Percentiles rank a stretch among this genome's conserved stretches.
Conservation (phyloP, 768 basidiomycete genomes). For the Mycena capillaripes region DNA sequence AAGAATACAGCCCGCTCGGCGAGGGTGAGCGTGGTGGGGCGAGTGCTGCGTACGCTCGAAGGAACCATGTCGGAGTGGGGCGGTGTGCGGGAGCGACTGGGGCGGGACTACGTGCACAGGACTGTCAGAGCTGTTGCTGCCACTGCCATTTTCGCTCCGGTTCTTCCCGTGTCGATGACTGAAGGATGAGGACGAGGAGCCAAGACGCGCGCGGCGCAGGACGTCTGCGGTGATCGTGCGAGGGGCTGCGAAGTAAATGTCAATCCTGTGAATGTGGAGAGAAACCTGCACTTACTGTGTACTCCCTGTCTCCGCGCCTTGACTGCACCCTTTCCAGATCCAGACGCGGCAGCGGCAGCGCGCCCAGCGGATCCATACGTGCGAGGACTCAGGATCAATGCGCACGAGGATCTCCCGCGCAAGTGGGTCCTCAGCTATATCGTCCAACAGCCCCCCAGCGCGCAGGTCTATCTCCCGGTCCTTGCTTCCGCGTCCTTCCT, state of each 20-base stretch:
- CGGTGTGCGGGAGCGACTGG: too few relatives aligned
- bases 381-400: conserved; percentile 83
- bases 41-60: too few relatives aligned
- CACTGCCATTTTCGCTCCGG: too few relatives aligned
- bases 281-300: neutral
- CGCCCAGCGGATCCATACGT: conserved; percentile 85
- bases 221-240: conserved; percentile 72
- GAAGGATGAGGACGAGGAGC: too few relatives aligned
- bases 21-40: too few relatives aligned
- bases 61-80: too few relatives aligned
- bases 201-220: conserved; percentile 39
- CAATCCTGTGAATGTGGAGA: conserved; percentile 14
- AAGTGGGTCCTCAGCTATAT: conserved; percentile 67
- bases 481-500: neutral
- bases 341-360: conserved; percentile 41
- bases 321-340: neutral
- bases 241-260: conserved; percentile 62
- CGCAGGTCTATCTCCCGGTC: conserved; percentile 4
- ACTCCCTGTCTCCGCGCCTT: conserved; percentile 34
- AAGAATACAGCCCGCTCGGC: too few relatives aligned
- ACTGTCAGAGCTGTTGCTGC: too few relatives aligned
- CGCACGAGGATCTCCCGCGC: conserved; percentile 86
- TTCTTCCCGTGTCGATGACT: too few relatives aligned
- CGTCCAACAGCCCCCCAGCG: conserved; percentile 17
- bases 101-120: too few relatives aligned